Base-by-base conservation (phyloP, 2,329 filamentous ascomycete species). In the Neofusicoccum kwambonambiense region DNA sequence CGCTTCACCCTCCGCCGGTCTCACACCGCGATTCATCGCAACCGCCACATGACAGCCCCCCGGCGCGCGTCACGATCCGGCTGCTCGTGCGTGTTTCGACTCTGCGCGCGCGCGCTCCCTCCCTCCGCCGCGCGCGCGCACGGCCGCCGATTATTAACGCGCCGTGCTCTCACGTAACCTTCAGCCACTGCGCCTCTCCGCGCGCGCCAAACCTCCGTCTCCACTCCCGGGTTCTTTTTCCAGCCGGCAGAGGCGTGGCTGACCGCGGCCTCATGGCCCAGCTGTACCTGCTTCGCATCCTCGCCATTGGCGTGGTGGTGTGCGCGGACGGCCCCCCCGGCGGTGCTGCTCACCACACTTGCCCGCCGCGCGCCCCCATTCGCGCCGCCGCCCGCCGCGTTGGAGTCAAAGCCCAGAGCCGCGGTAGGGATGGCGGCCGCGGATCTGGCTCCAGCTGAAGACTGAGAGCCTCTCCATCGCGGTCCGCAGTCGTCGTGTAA, bases 391-490 rank as follows among this genome's bases (percentile, higher is more conserved):
- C 42, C 57, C 42, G 57, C 27, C 39, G 22, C 27, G 41, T 60
- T 60, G 56, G 56, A 47, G 44, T 37, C 41, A 47, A 37, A 49
- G 56, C 22, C 56, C 56, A 60, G 42, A 35, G 56, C 56, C 56
- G 56, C 56, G 56, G 56, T 60, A 61, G 34, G 52, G 57, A 49
- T 61, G 42, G 22, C 19, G n/a, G 42, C 22, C 57, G 57, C 42
- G 42, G 57, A 61, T 61, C 57, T 61, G 41, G 57, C 57, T 17
- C 44, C 34, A 62, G 58, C 58, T 62, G 58, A 57, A 56, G 47
- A 34, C 19, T 17, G 47, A 60, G 56, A 60, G 56, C 56, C 56
- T 60, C 56, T 47, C 56, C 42, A 60, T 57, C 39, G 22, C 52
- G 35, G 35, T 42, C 52, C 35, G 52, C 56, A 22, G 15, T 60